These are phyloP conservation scores for Saccharomyces hybrid DNA, from an alignment of 1,139 yeast genomes.

Conservation along the genomic window DNA sequence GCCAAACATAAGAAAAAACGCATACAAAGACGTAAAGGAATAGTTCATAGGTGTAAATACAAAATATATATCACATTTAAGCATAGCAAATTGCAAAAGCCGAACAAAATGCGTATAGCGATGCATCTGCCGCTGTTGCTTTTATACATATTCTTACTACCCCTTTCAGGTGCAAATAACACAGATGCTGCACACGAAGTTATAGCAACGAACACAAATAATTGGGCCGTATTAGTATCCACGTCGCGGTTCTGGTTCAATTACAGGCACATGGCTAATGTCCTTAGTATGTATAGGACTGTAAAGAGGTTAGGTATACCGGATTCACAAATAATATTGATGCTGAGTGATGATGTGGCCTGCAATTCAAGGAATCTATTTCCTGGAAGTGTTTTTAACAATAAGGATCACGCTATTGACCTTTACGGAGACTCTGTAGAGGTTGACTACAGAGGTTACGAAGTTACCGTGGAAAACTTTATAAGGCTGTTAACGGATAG, in stretches of 20 bases:
- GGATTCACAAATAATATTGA: slow-evolving; percentile 90
- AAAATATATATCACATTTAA: background rate
- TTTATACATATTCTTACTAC: background rate
- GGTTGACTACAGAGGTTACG: slow-evolving; percentile 95
- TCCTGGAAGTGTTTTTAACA: slow-evolving; percentile 94
- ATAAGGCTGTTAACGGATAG: slow-evolving; percentile 84
- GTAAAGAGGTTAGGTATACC: slow-evolving; percentile 95
- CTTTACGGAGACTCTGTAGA: slow-evolving; percentile 90
- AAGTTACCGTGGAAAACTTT: slow-evolving; percentile 95
- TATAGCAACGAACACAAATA: slow-evolving; percentile 46
- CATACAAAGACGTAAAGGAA: background rate
- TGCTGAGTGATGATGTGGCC: slow-evolving; percentile 95
- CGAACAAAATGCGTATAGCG: background rate
- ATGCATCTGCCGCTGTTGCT: background rate
- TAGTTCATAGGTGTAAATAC: background rate
- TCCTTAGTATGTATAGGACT: slow-evolving; percentile 85
- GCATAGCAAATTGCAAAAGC: background rate
- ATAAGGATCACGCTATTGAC: slow-evolving; percentile 89
- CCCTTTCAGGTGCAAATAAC: background rate
- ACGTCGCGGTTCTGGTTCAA: slow-evolving; percentile 98
- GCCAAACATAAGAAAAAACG: background rate
- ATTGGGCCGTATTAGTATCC: slow-evolving; percentile 93
- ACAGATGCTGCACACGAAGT: background rate
- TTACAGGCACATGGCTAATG: slow-evolving; percentile 96
- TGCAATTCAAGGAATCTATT: slow-evolving; percentile 94